Percentiles rank a stretch among this genome's conserved stretches.
Conservation (phyloP, 2,329 filamentous ascomycete genomes). For the Colletotrichum sp. region DNA sequence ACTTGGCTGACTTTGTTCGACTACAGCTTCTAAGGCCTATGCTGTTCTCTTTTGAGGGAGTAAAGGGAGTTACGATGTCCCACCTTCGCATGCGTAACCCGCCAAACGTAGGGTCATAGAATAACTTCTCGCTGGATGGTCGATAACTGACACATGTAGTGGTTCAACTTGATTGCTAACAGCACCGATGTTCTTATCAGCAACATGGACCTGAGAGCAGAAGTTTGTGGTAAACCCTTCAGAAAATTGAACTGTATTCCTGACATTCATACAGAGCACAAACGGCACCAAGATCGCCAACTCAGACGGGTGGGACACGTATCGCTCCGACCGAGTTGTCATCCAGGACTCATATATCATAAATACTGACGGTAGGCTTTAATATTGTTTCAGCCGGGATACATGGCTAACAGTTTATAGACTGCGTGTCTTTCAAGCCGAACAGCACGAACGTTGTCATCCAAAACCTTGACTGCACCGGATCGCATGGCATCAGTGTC, state of each 20-base stretch:
- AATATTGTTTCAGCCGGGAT: too few species aligned
- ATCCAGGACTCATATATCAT: constrained; percentile 70
- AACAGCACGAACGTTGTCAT: constrained; percentile 73
- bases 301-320: constrained; percentile 55
- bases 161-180: constrained; percentile 67
- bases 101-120: constrained; percentile 30
- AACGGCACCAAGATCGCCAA: constrained; percentile 70
- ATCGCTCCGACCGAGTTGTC: constrained; percentile 66
- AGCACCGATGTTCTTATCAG: constrained; percentile 68
- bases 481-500: constrained; percentile 76
- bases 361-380: constrained; percentile 59
- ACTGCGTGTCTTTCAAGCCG: constrained; percentile 75
- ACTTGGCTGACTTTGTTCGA: not conserved
- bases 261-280: constrained; percentile 43
- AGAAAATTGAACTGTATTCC: not conserved
- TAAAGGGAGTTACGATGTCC: constrained; percentile 7
- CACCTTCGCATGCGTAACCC: constrained; percentile 58
- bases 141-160: constrained; percentile 21
- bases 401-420: too few species aligned
- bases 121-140: too few species aligned
- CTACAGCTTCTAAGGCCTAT: not conserved
- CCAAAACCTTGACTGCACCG: constrained; percentile 71
- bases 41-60: constrained; percentile 14
- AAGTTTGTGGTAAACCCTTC: constrained; percentile 27
- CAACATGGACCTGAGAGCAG: constrained; percentile 58